Evolutionary conservation across 768 basidiomycete genomes (phyloP), one percentile per base, ranked within the genome.

Genomic region (Lentinula aciculospora): DNA sequence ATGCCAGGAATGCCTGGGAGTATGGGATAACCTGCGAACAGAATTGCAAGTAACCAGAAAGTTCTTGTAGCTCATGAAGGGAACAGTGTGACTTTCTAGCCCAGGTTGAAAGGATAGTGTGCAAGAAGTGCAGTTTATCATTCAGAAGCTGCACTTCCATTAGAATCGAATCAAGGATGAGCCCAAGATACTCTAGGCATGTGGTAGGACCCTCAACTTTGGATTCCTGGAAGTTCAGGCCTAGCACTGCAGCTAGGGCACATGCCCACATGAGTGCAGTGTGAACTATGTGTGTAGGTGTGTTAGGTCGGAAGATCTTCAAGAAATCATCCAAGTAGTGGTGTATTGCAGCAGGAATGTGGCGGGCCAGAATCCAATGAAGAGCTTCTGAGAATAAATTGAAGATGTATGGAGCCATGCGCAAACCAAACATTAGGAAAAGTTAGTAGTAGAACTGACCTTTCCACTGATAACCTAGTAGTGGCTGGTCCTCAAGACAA

Each of bases 311-410:
- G 56, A 71, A 72, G n/a, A 64, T 59, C 0, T 60, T 25, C n/a
- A 74, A 65, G 55, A 74, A 75, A 42, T 75, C 68, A 42, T 76
- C 69, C 0, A 76, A 63, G 45, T 72, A 74, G 44, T 75, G 73
- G 2, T 62, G 62, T 1, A 74, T 51, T 8, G 7, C 4, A 0
- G 68, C 65, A 0, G 70, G 72, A 44, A 75, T 65, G 53, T 76
- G 68, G 4, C 66, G 64, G 64, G 56, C 74, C 72, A 64, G n/a
- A n/a, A n/a, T n/a, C n/a, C n/a, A n/a, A n/a, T n/a, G n/a, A n/a
- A n/a, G n/a, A n/a, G n/a, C n/a, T n/a, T n/a, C n/a, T n/a, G n/a
- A n/a, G n/a, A n/a, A n/a, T n/a, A n/a, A n/a, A n/a, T n/a, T n/a
- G n/a, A 73, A 76, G 10, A 76, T 74, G 61, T 74, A 73, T 4